Percentiles rank a stretch among this genome's conserved stretches.
Conservation (phyloP, 768 basidiomycete species). For the Roridomyces roridus region DNA sequence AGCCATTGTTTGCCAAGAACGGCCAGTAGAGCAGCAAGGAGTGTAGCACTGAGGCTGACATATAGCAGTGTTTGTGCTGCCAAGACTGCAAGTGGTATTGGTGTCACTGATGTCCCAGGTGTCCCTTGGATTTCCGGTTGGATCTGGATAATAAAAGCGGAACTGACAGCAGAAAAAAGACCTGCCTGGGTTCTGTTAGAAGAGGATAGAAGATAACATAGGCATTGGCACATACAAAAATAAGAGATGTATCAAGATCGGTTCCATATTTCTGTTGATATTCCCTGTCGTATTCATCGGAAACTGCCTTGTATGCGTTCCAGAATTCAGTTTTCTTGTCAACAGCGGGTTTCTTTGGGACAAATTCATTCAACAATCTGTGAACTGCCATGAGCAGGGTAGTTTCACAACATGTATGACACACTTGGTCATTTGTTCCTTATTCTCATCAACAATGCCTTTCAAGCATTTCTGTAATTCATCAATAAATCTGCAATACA, state of each 20-base stretch:
- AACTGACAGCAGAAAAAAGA: neutral
- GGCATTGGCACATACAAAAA: neutral
- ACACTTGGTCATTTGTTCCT: too few relatives aligned
- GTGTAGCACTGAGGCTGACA: neutral
- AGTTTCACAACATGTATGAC: too few relatives aligned
- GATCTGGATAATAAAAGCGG: neutral
- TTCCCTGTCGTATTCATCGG: neutral
- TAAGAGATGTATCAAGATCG: neutral
- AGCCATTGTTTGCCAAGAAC: constrained; percentile 16
- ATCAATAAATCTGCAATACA: too few relatives aligned
- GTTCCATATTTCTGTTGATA: neutral
- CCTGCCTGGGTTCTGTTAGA: neutral
- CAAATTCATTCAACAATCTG: neutral
- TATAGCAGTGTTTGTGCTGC: neutral
- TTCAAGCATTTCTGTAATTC: too few relatives aligned
- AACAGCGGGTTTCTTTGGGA: neutral
- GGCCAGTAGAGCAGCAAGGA: neutral
- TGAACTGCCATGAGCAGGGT: too few relatives aligned
- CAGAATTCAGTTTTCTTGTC: neutral
- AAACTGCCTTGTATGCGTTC: neutral
- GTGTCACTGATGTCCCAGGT: too few relatives aligned
- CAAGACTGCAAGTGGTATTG: neutral
- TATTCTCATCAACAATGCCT: too few relatives aligned
- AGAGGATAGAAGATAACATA: neutral
- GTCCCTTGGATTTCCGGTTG: neutral